Base-by-base conservation (phyloP, 805 yeast species). In the Clavispora carvajalis region DNA sequence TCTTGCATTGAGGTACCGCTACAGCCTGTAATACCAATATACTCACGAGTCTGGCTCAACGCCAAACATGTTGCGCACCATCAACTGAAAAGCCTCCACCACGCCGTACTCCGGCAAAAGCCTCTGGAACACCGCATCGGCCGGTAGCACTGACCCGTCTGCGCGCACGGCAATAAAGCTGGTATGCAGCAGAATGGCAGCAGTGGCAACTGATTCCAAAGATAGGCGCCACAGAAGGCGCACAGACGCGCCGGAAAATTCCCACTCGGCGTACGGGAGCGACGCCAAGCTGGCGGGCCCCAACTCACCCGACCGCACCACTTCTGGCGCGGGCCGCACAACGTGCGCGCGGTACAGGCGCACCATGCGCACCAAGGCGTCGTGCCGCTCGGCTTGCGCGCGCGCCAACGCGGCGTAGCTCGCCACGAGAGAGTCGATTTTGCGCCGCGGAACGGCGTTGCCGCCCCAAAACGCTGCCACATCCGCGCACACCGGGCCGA, bases 341-440 rank as follows among this genome's bases (percentile, higher is more conserved):
- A 64, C 47, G 22, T 37, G 40, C 7, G 28, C 28, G 2, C 43
- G 22, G 41, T 53, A 56, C 38, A 45, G 51, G 22, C 45, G 33
- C 7, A 63, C 42, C 9, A 65, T 38, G 24, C 53, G 49, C 34
- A 48, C 41, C 30, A 63, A 31, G 3, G 48, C 39, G 3, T 54
- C 44, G 1, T 59, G 50, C 24, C 69, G 45, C 21, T 43, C 35
- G 36, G 55, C 54, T 15, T 59, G 46, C 13, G 54, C 36, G 4
- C 38, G 45, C 1, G 71, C 53, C n/a, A 68, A 47, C 4, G 65
- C 54, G 36, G 63, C 59, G 34, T 64, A 52, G 7, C 65, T 56
- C 44, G 53, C 60, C 50, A 67, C 49, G 1, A 66, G 38, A 37
- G 57, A 47, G 40, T 59, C 59, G 23, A 67, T 44, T 37, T 63